A percentile compares a stretch with the other conserved stretches of the same genome.
These are phyloP conservation scores for Colletotrichum australisinense DNA, from an alignment of 2,329 filamentous ascomycete species.

Conservation along the genomic window DNA sequence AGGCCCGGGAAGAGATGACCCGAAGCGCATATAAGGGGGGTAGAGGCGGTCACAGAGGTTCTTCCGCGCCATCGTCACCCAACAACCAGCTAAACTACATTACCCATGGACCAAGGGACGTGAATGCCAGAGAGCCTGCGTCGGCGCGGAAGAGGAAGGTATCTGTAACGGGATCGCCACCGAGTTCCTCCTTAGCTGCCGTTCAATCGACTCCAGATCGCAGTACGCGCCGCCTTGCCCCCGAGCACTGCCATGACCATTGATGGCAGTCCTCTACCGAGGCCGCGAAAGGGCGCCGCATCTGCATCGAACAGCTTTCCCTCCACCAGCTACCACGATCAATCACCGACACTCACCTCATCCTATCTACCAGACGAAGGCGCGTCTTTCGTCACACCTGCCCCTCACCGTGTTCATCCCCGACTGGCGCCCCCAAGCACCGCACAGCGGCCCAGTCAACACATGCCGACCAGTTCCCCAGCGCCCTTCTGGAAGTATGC, in stretches of 20 bases:
- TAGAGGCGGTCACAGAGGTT: constrained; percentile 73
- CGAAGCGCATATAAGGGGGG: constrained; percentile 75
- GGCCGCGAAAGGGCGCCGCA: constrained; percentile 61
- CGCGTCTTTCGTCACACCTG: constrained; percentile 75
- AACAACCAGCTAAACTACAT: constrained; percentile 70
- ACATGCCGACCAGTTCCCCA: constrained; percentile 87
- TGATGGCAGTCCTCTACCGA: constrained; percentile 73
- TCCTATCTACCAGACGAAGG: constrained; percentile 72
- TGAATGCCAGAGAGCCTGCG: constrained; percentile 60
- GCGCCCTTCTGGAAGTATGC: constrained; percentile 92
- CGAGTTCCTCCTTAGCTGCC: constrained; percentile 59
- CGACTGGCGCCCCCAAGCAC: constrained; percentile 83
- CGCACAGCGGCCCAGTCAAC: constrained; percentile 83
- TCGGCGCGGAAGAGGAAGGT: constrained; percentile 69
- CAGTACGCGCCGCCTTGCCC: constrained; percentile 45
- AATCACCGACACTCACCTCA: constrained; percentile 71
- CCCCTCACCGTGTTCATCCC: constrained; percentile 78
- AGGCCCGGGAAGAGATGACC: constrained; percentile 88
- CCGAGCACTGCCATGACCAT: constrained; percentile 51
- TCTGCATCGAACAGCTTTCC: constrained; percentile 58
- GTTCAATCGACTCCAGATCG: constrained; percentile 71
- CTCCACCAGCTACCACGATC: constrained; percentile 63
- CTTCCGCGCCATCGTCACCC: constrained; percentile 77
- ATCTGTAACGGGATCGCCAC: constrained; percentile 63
- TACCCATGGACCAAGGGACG: constrained; percentile 67